These are phyloP conservation scores for Talaromyces atroroseus DNA, from an alignment of 2,329 filamentous ascomycete species.

Conservation along the genomic window DNA sequence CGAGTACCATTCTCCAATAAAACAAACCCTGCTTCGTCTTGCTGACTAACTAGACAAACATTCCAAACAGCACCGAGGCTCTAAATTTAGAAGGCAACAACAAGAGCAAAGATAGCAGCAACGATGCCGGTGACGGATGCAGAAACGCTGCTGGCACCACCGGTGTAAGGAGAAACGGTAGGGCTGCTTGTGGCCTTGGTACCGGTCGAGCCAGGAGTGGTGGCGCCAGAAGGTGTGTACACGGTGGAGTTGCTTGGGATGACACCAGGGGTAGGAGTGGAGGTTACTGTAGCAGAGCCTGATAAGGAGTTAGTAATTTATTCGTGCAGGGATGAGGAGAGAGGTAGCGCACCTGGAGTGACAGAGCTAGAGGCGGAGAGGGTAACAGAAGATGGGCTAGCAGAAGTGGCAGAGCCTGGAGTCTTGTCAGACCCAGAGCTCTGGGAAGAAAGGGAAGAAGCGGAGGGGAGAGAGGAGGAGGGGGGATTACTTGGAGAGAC, in stretches of 20 bases:
- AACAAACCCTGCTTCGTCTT: not conserved
- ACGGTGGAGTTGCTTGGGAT: not conserved
- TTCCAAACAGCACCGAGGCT: not conserved
- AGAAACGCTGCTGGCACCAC: slow-evolving; percentile 12
- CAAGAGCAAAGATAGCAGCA: slow-evolving; percentile 11
- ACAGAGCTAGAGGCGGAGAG: slow-evolving; percentile 5
- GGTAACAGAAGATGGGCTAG: not conserved
- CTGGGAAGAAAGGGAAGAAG: not conserved
- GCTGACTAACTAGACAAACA: not conserved
- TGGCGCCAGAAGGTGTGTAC: not conserved
- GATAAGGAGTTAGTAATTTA: not conserved
- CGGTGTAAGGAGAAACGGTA: slow-evolving; percentile 7
- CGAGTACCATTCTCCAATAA: not conserved
- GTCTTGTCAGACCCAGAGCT: slow-evolving; percentile 1
- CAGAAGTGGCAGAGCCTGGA: slow-evolving; percentile 2
- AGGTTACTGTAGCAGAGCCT: not conserved
- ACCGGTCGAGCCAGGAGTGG: slow-evolving; percentile 7
- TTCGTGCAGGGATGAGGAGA: not conserved
- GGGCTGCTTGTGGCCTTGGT: slow-evolving; percentile 9
- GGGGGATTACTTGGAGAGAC: slow-evolving; percentile 15
- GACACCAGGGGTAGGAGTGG: not conserved
- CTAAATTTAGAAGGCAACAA: slow-evolving; percentile 10
- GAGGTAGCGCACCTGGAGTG: not conserved
- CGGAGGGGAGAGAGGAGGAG: not conserved
- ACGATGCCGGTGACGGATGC: slow-evolving; percentile 15